Base-by-base conservation (phyloP, 2,329 filamentous ascomycete species). In the Aspergillus alliaceus region DNA sequence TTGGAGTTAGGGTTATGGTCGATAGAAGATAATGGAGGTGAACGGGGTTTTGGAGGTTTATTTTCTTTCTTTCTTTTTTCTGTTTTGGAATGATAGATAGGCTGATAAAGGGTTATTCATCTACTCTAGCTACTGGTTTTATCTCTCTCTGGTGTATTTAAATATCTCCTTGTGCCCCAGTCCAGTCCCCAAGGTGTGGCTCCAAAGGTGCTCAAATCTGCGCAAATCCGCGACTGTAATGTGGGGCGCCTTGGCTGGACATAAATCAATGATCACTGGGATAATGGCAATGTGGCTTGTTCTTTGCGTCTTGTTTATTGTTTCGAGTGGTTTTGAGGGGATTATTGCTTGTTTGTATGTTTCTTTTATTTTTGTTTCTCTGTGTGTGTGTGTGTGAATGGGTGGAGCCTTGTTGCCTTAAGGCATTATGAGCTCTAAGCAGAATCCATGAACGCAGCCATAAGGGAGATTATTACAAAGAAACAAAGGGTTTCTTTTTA, bases 201-300 rank as follows among this genome's bases (percentile, higher is more conserved):
- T 22, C 40, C 40, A 44, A 60, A 58, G 55, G 54, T 66, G 64
- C 64, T 66, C 64, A 66, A 65, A 66, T 65, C 27, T 51, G 64
- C 62, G 57, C 64, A 65, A 58, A 61, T 59, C 29, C 31, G 42
- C 51, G 49, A 46, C 20, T 14, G 12, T 7, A 4, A 40, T 40
- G 37, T 40, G 40, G 40, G 40, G 40, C 40, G 37, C 37, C 37
- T 3, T 14, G 15, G 2, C 31, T 24, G n/a, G 32, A 18, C 12
- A n/a, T n/a, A n/a, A n/a, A n/a, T n/a, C n/a, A n/a, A n/a, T n/a
- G n/a, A n/a, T n/a, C n/a, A n/a, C n/a, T n/a, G n/a, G n/a, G 31
- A 24, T 34, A 15, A 18, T 0, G 12, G 15, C 35, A 18, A 15
- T 18, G 18, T 24, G 25, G 8, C 9, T 11, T 35, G n/a, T n/a